phyloP scores from a whole-genome alignment of 2,329 filamentous ascomycete genomes.

The Lomentospora prolificans region DNA sequence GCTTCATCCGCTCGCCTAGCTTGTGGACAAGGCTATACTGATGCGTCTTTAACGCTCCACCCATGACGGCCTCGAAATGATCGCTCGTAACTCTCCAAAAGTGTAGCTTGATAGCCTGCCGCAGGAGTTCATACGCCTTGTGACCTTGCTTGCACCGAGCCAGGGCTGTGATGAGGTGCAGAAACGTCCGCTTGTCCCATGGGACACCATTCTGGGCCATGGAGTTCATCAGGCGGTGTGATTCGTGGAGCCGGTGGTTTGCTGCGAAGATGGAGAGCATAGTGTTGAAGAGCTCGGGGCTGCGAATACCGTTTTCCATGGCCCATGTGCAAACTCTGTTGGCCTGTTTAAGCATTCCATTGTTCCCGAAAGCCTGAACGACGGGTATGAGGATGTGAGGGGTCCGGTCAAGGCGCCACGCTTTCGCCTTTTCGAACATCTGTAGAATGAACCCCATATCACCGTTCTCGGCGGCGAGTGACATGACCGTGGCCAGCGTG shows the following conservation, averaged over 20 bases:
- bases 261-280: slow-evolving; percentile 61
- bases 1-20: slow-evolving; percentile 32
- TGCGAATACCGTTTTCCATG: slow-evolving; percentile 38
- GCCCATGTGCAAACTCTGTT: slow-evolving; percentile 36
- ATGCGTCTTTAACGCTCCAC: slow-evolving; percentile 21
- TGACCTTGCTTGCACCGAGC: slow-evolving; percentile 38
- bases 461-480: slow-evolving; percentile 58
- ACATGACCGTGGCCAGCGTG: slow-evolving; percentile 66
- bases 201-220: slow-evolving; percentile 38
- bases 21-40: slow-evolving; percentile 31
- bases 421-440: slow-evolving; percentile 53
- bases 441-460: slow-evolving; percentile 61
- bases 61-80: slow-evolving; percentile 23
- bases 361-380: slow-evolving; percentile 54
- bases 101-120: slow-evolving; percentile 33
- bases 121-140: slow-evolving; percentile 38
- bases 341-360: slow-evolving; percentile 25
- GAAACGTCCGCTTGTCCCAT: slow-evolving; percentile 41
- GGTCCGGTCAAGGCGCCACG: slow-evolving; percentile 38
- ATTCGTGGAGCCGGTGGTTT: slow-evolving; percentile 40
- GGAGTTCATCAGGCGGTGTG: slow-evolving; percentile 35
- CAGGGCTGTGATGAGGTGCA: slow-evolving; percentile 38
- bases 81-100: slow-evolving; percentile 37
- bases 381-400: slow-evolving; percentile 53
- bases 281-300: slow-evolving; percentile 66